Evolutionary conservation across 371 early-diverging fungal genomes (phyloP).

Genomic region (Rhizomucor pusillus): DNA sequence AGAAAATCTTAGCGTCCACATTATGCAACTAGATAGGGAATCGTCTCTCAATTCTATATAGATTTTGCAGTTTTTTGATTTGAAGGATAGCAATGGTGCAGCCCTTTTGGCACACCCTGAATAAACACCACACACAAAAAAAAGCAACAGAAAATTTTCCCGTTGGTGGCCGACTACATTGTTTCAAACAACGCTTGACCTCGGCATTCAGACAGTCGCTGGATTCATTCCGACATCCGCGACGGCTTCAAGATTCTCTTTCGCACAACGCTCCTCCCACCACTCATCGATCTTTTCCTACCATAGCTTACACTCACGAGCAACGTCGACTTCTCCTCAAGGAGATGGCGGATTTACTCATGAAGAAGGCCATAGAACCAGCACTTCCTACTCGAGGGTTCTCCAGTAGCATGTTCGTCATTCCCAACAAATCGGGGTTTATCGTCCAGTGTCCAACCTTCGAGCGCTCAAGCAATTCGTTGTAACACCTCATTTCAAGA

Average conservation of each 20-base stretch:
- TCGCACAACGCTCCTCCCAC: neutral
- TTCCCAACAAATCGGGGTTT: slow-evolving; percentile 20
- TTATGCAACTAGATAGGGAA: too few relatives aligned
- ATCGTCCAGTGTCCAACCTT: slow-evolving; percentile 24
- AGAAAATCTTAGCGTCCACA: too few relatives aligned
- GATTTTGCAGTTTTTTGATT: too few relatives aligned
- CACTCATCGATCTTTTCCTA: neutral
- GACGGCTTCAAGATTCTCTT: neutral
- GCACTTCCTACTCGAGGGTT: slow-evolving; percentile 10
- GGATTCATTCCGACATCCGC: neutral
- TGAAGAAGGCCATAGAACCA: slow-evolving; percentile 7
- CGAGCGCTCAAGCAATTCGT: slow-evolving; percentile 16
- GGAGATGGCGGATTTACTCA: slow-evolving; percentile 6
- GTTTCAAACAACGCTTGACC: neutral
- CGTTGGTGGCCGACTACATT: slow-evolving; percentile 1
- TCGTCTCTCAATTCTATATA: too few relatives aligned
- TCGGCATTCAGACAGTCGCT: neutral
- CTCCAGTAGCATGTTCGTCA: slow-evolving; percentile 17
- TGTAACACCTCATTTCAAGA: slow-evolving; percentile 17
- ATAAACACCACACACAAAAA: too few relatives aligned
- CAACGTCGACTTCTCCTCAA: neutral
- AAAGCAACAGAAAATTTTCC: neutral
- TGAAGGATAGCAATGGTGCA: too few relatives aligned
- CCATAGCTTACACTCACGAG: neutral
- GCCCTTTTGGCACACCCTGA: too few relatives aligned